A percentile compares a stretch with the other conserved stretches of the same genome.
These are phyloP conservation scores for Fragaria ananassa DNA, from an alignment of 306 rosid genomes.

Conservation along the genomic window DNA sequence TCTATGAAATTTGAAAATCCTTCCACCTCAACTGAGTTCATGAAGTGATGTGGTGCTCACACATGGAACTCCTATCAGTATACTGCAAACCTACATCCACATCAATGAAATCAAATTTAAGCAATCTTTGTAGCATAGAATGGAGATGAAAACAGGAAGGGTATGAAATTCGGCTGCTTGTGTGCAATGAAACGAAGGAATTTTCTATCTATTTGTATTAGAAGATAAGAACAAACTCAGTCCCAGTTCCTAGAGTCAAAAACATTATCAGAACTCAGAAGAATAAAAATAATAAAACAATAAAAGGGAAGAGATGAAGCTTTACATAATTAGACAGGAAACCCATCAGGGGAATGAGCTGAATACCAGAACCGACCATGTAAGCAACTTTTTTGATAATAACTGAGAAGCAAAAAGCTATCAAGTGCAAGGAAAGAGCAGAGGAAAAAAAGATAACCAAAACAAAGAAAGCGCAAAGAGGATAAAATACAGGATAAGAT, in stretches of 20 bases:
- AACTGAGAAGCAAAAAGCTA: slow-evolving; percentile 2
- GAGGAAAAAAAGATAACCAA: slow-evolving; percentile 20
- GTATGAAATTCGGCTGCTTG: neutral
- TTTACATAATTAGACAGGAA: slow-evolving; percentile 22
- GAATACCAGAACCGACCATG: neutral
- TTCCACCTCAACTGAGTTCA: slow-evolving; percentile 30
- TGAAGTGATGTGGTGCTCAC: slow-evolving; percentile 26
- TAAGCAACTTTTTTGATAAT: neutral
- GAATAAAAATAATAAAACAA: neutral
- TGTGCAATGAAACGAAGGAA: slow-evolving; percentile 13
- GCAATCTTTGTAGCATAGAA: slow-evolving; percentile 19
- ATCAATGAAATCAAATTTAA: slow-evolving; percentile 22
- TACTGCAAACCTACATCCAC: slow-evolving; percentile 30
- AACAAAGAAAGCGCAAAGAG: neutral
- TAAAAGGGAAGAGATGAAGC: neutral
- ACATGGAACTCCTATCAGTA: slow-evolving; percentile 22
- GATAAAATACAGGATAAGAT: slow-evolving; percentile 35
- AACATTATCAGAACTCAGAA: neutral
- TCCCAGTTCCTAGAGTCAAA: neutral
- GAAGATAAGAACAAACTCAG: slow-evolving; percentile 12
- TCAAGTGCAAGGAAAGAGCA: neutral
- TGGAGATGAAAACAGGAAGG: slow-evolving; percentile 9
- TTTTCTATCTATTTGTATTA: slow-evolving; percentile 4
- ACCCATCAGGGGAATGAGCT: slow-evolving; percentile 16
- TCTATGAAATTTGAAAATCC: slow-evolving; percentile 16